Percentiles rank a stretch among this genome's conserved stretches.
Conservation (phyloP, 768 basidiomycete genomes). For the Lactarius tabidus region DNA sequence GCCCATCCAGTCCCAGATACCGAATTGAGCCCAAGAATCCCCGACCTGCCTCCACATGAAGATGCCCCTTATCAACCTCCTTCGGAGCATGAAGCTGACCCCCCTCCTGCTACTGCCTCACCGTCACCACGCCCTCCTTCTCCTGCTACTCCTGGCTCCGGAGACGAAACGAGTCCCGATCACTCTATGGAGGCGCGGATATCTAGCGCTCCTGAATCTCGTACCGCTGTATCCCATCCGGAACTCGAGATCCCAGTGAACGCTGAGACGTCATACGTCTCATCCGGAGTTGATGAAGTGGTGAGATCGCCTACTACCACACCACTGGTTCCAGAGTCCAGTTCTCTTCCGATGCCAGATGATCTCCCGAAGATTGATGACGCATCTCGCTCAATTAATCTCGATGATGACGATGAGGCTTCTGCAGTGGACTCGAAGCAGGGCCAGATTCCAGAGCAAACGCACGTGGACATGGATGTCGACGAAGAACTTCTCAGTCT, state of each 20-base stretch:
- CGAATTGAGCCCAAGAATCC: not conserved
- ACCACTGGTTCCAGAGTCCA: not conserved
- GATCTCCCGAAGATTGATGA: not conserved
- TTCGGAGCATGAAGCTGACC: not conserved
- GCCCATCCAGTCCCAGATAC: not conserved
- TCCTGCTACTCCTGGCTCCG: not conserved
- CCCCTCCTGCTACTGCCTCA: not conserved
- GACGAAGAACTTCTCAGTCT: constrained; percentile 66
- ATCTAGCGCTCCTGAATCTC: not conserved
- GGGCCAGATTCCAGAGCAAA: constrained; percentile 3
- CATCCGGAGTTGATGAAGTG: not conserved
- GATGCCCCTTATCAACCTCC: not conserved
- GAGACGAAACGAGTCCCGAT: not conserved
- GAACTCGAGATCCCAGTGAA: constrained; percentile 1
- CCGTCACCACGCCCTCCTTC: constrained; percentile 7
- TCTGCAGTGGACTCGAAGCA: not conserved
- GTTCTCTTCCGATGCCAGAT: not conserved
- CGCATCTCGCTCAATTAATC: not conserved
- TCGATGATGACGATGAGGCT: constrained; percentile 7
- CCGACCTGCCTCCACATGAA: not conserved
- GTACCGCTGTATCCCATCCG: not conserved
- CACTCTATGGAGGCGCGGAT: not conserved
- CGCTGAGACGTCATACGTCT: not conserved
- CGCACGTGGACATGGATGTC: constrained; percentile 51
- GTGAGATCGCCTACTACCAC: not conserved